phyloP scores from a whole-genome alignment of 306 rosid genomes.

The Dryas octopetala region DNA sequence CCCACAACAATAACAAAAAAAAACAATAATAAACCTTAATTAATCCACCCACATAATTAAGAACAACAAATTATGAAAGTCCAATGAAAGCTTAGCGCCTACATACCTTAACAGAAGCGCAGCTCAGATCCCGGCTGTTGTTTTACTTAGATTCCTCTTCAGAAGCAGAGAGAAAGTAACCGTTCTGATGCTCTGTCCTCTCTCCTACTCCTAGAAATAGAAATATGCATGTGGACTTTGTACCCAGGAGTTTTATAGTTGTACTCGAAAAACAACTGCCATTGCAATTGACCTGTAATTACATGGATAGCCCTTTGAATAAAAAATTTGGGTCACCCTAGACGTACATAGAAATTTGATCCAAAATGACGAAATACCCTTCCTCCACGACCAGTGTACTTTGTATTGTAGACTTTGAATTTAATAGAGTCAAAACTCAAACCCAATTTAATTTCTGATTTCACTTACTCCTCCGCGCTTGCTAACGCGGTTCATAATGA shows the following conservation, averaged over 20 bases:
- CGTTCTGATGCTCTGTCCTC: background rate
- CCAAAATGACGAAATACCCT: background rate
- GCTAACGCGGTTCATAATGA: no score
- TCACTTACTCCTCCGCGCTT: background rate
- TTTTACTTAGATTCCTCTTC: background rate
- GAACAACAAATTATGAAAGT: no score
- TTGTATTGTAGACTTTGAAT: background rate
- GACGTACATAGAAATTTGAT: background rate
- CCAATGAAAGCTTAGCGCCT: no score
- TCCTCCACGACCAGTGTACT: no score
- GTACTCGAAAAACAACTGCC: background rate
- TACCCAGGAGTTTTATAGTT: background rate
- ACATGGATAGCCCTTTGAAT: background rate
- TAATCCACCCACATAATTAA: no score
- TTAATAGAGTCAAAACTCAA: background rate
- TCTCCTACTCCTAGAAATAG: background rate
- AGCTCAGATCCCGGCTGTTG: background rate
- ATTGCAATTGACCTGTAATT: background rate
- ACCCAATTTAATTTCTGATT: no score
- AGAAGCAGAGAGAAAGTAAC: background rate
- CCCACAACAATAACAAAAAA: background rate
- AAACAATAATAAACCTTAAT: slow-evolving; percentile 2
- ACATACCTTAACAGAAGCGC: background rate
- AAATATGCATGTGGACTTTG: background rate
- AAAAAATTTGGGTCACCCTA: background rate